Percentiles rank a stretch among this genome's conserved stretches.
Conservation (phyloP, 352 stramenopile species). For the Globisporangium radiosum region DNA sequence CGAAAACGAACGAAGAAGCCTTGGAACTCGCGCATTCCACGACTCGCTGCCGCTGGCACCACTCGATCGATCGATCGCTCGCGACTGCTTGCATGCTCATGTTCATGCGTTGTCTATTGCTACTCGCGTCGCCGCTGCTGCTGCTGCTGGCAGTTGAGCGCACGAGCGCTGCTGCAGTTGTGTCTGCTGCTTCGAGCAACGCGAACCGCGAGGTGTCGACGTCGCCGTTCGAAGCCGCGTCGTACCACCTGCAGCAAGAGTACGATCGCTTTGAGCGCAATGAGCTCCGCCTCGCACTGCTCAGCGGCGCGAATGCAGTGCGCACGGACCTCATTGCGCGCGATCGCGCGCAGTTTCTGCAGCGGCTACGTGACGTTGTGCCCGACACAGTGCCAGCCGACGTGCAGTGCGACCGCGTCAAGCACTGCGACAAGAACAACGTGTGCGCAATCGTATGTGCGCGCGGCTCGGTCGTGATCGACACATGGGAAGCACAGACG, state of each 20-base stretch:
- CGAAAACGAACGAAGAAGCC: too few relatives aligned
- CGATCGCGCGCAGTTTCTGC: conserved; percentile 26
- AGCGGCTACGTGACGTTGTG: conserved; percentile 26
- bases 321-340: conserved; percentile 7
- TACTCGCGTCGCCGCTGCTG: neutral
- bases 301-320: conserved; percentile 2
- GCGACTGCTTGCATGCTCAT: too few relatives aligned
- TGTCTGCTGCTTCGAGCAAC: neutral
- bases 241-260: conserved; percentile 12
- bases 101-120: neutral
- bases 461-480: conserved; percentile 29
- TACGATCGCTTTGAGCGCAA: conserved; percentile 15
- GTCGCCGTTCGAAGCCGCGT: conserved; percentile 11
- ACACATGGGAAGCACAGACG: conserved; percentile 24
- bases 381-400: conserved; percentile 60
- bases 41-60: neutral
- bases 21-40: neutral
- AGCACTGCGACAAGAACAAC: conserved; percentile 38
- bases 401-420: conserved; percentile 42
- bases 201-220: neutral
- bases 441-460: conserved; percentile 54
- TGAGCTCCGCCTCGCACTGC: conserved; percentile 9
- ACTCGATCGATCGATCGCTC: too few relatives aligned
- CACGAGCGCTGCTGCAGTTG: neutral
- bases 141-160: neutral